Evolutionary conservation across 31 red algal genomes (phyloP), one percentile per base, ranked within the genome.

Genomic region (Porphyra umbilicalis): DNA sequence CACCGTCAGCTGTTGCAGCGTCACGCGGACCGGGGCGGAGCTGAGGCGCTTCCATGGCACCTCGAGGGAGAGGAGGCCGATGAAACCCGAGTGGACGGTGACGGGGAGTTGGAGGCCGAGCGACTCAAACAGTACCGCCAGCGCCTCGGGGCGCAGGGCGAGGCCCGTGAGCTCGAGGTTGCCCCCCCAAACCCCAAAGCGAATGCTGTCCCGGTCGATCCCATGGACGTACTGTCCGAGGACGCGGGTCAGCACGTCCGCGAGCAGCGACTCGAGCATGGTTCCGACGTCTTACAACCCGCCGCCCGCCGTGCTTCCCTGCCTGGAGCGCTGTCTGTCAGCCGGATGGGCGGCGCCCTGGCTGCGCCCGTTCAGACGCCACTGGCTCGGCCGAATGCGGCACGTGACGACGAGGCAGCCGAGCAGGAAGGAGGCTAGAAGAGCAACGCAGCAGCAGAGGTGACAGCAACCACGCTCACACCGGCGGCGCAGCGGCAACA

Each of bases 1-100:
- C 14, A 96, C 86, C 10, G 83, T 90, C 15, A 94, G 87, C 76
- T 99, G 92, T 46, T 87, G 88, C 83, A 99, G 86, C 39, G 85
- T 90, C 25, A 99, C 89, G 16, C 87, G 89, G 30, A 96, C 88
- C 32, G 97, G 90, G 10, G 87, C 82, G 29, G 90, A 95, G 78
- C 92, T 85, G 38, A 99, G 79, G 13, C 84, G 86, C 85, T 96
- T 99, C 97, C 97, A 99, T 75, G 97, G 94, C 20, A 99, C 94
- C 71, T 90, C 89, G 33, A 99, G 79, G 10, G 83, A 83, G 33
- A 99, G 85, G n/a, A 90, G 79, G 76, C 94, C 94, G 42, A 99
- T 87, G 39, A 91, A 84, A 35, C 97, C 97, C 57, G 87, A 82
- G 71, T 78, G 93, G 14, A 96, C 94, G 9, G 88, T 90, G 29